Conservation (phyloP, 129 eudicot genomes). For the Lactuca saligna region DNA sequence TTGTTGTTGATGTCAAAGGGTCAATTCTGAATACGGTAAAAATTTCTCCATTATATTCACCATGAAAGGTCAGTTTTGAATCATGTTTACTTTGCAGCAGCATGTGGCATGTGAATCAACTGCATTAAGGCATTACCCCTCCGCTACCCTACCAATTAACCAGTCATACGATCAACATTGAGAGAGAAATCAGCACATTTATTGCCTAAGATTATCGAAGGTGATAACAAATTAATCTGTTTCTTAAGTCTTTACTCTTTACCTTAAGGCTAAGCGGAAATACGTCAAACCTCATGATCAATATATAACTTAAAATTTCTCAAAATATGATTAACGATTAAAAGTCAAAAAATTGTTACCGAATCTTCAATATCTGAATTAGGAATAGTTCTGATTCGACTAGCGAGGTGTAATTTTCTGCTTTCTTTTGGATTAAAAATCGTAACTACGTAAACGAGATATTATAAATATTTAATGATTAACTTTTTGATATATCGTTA, state of each 20-base stretch:
- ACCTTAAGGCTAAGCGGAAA: not conserved
- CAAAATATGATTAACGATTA: too few species aligned
- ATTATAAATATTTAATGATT: not conserved
- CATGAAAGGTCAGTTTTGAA: slow-evolving; percentile 28
- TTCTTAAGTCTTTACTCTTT: too few species aligned
- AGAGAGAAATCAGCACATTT: not conserved
- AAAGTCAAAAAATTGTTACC: too few species aligned
- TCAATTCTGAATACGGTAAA: slow-evolving; percentile 19
- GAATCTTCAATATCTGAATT: too few species aligned
- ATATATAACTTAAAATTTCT: too few species aligned
- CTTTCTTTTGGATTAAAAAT: too few species aligned
- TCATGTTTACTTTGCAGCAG: slow-evolving; percentile 26
- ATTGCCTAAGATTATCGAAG: not conserved
- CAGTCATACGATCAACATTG: not conserved
- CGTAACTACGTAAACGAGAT: too few species aligned
- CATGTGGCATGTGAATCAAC: slow-evolving; percentile 25
- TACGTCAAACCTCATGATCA: not conserved
- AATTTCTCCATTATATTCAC: slow-evolving; percentile 5
- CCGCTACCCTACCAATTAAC: too few species aligned
- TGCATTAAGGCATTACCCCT: not conserved
- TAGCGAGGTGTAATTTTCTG: too few species aligned
- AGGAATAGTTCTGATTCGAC: too few species aligned
- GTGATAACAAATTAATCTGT: not conserved
- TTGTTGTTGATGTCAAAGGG: slow-evolving; percentile 26
- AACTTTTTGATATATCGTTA: too few species aligned